Conservation (phyloP, 306 rosid species). For the Vigna nakashimae region DNA sequence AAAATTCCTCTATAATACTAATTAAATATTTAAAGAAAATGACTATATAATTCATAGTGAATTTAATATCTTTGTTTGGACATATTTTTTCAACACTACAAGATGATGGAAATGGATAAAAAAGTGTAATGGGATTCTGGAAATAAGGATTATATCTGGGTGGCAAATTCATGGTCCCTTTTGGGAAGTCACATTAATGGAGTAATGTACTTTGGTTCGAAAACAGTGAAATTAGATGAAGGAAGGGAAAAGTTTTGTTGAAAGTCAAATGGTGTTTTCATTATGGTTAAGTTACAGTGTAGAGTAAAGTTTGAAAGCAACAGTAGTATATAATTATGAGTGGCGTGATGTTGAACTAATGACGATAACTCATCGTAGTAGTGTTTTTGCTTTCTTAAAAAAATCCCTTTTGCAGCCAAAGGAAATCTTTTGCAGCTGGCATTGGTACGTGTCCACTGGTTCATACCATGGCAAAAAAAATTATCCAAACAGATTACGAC, state of each 20-base stretch:
- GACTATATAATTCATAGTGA: too few species aligned
- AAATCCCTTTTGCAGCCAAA: conserved; percentile 11
- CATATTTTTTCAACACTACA: not conserved
- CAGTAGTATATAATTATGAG: conserved; percentile 12
- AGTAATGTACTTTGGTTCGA: not conserved
- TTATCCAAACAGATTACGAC: too few species aligned
- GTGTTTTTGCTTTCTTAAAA: conserved; percentile 18
- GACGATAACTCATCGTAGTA: conserved; percentile 2
- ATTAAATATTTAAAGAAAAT: too few species aligned
- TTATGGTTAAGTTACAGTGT: conserved; percentile 12
- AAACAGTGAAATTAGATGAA: conserved; percentile 25
- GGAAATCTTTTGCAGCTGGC: not conserved
- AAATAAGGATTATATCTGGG: conserved; percentile 25
- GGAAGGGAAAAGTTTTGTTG: conserved; percentile 21
- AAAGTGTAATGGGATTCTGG: conserved; percentile 24
- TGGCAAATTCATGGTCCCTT: conserved; percentile 22
- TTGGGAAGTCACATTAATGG: conserved; percentile 27
- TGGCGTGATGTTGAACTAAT: conserved; percentile 36
- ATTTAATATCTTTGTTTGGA: too few species aligned
- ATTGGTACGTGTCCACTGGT: not conserved
- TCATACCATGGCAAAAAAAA: not conserved
- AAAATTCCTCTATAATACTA: too few species aligned
- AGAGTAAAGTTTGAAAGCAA: conserved; percentile 36
- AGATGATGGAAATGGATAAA: conserved; percentile 4
- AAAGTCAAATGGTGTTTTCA: conserved; percentile 44